Percentiles rank a stretch among this genome's conserved stretches.
Evolutionary conservation across 1,284 basidiomycete genomes (phyloP).

Genomic region (Stygiomarasmius scandens): DNA sequence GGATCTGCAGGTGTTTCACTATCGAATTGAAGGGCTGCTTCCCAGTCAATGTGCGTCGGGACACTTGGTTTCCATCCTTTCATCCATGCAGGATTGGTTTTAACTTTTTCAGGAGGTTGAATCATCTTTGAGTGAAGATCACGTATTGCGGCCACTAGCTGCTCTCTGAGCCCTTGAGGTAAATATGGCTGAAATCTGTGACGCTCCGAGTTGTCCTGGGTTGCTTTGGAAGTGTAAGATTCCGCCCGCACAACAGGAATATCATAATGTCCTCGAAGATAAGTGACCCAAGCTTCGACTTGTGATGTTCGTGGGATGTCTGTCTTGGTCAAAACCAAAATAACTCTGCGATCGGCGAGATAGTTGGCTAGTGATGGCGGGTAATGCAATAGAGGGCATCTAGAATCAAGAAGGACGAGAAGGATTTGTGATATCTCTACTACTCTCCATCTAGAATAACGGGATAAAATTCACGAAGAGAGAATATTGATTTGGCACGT

Average conservation of each 20-base stretch:
- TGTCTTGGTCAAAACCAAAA: conserved; percentile 85
- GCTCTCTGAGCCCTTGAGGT: conserved; percentile 57
- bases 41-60: conserved; percentile 73
- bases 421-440: conserved; percentile 85
- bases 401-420: conserved; percentile 83
- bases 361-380: conserved; percentile 59
- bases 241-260: conserved; percentile 73
- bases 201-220: conserved; percentile 45
- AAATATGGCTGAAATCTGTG: conserved; percentile 69
- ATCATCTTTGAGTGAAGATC: conserved; percentile 71
- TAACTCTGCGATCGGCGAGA: conserved; percentile 57
- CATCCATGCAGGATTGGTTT: conserved; percentile 54
- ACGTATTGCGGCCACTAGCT: conserved; percentile 69
- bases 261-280: conserved; percentile 56
- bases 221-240: conserved; percentile 62
- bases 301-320: conserved; percentile 70
- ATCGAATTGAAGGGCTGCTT: conserved; percentile 50
- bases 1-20: conserved; percentile 39
- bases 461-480: conserved; percentile 2
- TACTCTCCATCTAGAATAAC: conserved; percentile 78
- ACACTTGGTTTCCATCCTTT: conserved; percentile 70
- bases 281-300: conserved; percentile 68
- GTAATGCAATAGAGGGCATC: conserved; percentile 77
- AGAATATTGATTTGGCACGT: conserved; percentile 32
- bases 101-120: conserved; percentile 65